Percentiles rank a stretch among this genome's conserved stretches.
These are phyloP conservation scores for Aspergillus biplanus DNA, from an alignment of 495 filamentous ascomycete genomes.

Conservation along the genomic window DNA sequence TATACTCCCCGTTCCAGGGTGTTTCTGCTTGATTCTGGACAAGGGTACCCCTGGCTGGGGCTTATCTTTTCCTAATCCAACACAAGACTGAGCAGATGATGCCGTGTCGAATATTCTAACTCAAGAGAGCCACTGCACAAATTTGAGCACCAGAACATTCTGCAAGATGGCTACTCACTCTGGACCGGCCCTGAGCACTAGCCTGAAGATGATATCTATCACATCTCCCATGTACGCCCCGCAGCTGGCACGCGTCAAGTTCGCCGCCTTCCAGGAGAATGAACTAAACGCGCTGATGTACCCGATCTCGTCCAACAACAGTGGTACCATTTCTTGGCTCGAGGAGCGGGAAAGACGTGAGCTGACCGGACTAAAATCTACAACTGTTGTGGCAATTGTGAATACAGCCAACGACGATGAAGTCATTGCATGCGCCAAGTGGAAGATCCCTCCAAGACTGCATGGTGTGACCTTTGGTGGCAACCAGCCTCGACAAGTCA, in stretches of 20 bases:
- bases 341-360: slow-evolving; percentile 50
- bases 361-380: slow-evolving; percentile 4
- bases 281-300: slow-evolving; percentile 1
- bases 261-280: slow-evolving; percentile 3
- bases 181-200: neutral
- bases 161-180: neutral
- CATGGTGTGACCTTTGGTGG: neutral
- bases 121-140: neutral
- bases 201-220: neutral
- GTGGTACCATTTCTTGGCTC: slow-evolving; percentile 38
- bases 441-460: slow-evolving; percentile 6
- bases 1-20: neutral
- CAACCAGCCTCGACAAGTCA: neutral
- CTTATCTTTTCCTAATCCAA: slow-evolving; percentile 4
- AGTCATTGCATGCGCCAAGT: slow-evolving; percentile 11
- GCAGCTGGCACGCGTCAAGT: slow-evolving; percentile 5
- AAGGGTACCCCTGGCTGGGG: neutral
- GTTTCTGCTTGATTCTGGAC: neutral
- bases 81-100: neutral
- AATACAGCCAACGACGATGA: slow-evolving; percentile 4
- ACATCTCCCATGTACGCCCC: slow-evolving; percentile 1
- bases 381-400: slow-evolving; percentile 3
- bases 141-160: neutral
- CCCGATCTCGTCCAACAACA: neutral
- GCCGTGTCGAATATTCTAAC: neutral